phyloP scores from a whole-genome alignment of 129 eudicot genomes.

The Centella asiatica region DNA sequence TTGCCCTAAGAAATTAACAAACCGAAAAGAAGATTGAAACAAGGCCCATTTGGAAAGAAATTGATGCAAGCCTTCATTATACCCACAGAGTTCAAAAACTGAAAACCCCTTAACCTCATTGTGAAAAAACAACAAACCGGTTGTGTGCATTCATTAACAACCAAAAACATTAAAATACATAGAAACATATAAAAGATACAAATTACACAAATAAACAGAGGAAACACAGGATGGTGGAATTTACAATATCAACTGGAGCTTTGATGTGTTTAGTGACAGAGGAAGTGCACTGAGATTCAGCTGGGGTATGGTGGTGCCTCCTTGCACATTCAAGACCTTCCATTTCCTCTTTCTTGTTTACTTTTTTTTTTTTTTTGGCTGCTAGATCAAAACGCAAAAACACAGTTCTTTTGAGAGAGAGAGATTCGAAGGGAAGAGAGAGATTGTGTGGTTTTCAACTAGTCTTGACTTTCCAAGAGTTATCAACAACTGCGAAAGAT shows the following conservation, averaged over 20 bases:
- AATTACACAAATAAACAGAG: not conserved
- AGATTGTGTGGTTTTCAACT: slow-evolving; percentile 1
- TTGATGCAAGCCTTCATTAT: no score
- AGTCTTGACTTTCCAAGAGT: slow-evolving; percentile 1
- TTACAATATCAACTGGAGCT: slow-evolving; percentile 12
- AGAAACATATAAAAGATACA: not conserved
- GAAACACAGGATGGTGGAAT: not conserved
- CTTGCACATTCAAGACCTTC: not conserved
- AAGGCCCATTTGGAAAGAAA: no score
- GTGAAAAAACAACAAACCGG: no score
- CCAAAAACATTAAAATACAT: no score
- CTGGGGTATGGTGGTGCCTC: slow-evolving; percentile 1
- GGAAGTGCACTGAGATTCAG: slow-evolving; percentile 4
- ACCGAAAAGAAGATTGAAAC: no score
- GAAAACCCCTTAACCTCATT: no score
- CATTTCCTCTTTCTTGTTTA: not conserved
- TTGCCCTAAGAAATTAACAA: no score
- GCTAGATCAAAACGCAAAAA: not conserved
- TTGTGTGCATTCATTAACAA: no score
- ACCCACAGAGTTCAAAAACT: not conserved
- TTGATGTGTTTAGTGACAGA: slow-evolving; percentile 4
- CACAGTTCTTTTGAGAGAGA: not conserved
- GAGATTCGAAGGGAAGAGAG: not conserved
- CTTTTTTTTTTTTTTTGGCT: not conserved
- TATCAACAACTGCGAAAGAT: not conserved